phyloP scores from a whole-genome alignment of 768 basidiomycete species.

The Lactarius tabidus region DNA sequence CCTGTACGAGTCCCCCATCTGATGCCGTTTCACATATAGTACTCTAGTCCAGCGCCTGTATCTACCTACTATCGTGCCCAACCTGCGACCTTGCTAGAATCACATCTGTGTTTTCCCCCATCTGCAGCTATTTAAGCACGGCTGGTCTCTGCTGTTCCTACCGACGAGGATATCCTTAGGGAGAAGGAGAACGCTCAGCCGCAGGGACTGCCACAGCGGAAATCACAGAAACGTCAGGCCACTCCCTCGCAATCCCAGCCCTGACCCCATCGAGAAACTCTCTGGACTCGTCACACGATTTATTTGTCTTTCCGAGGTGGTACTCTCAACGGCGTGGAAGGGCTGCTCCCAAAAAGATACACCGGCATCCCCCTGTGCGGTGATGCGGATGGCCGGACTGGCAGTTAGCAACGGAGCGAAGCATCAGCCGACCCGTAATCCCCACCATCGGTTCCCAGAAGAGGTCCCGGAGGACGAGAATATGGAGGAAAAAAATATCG shows the following conservation, averaged over 20 bases:
- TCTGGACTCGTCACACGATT: constrained; percentile 37
- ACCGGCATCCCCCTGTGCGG: constrained; percentile 56
- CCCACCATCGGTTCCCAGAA: constrained; percentile 31
- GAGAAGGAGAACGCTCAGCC: neutral
- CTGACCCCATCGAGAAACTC: constrained; percentile 10
- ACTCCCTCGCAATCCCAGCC: neutral
- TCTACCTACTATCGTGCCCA: constrained; percentile 68
- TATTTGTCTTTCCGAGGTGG: constrained; percentile 69
- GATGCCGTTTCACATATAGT: constrained; percentile 79
- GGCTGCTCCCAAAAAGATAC: constrained; percentile 64
- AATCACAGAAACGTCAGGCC: neutral
- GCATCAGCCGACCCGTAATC: constrained; percentile 27
- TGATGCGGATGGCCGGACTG: constrained; percentile 24
- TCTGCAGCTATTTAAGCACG: neutral
- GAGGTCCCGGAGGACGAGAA: constrained; percentile 13
- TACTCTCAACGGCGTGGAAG: constrained; percentile 58
- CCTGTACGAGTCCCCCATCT: constrained; percentile 46
- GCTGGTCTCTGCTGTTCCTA: constrained; percentile 2
- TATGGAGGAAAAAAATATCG: too few species aligned
- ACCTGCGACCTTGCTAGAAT: constrained; percentile 28
- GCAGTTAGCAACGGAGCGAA: constrained; percentile 31
- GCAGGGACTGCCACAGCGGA: neutral
- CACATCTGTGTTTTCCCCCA: neutral
- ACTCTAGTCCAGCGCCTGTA: constrained; percentile 67
- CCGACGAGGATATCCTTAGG: neutral